phyloP scores from a whole-genome alignment of 768 basidiomycete genomes.

The Ramaria sp. region DNA sequence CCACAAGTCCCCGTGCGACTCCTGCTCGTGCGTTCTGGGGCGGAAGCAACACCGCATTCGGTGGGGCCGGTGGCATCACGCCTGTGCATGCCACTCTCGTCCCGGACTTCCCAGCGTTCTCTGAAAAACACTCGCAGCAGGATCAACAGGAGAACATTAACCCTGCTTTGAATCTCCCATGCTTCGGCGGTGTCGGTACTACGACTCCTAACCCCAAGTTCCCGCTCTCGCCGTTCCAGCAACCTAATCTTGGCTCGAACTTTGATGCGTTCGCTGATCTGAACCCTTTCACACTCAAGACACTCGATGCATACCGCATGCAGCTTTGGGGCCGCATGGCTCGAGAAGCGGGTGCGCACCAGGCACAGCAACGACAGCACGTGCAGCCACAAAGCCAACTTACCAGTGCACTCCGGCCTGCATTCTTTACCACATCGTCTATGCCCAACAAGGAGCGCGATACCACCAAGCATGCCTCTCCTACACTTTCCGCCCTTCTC shows the following conservation, averaged over 20 bases:
- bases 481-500: slow-evolving; percentile 19
- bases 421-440: slow-evolving; percentile 17
- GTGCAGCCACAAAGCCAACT: slow-evolving; percentile 20
- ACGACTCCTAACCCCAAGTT: background rate
- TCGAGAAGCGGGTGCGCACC: slow-evolving; percentile 44
- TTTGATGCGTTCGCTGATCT: slow-evolving; percentile 74
- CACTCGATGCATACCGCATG: slow-evolving; percentile 78
- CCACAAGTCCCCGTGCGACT: slow-evolving; percentile 42
- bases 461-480: background rate
- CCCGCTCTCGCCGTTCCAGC: slow-evolving; percentile 13
- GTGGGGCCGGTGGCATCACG: slow-evolving; percentile 51
- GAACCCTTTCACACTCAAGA: slow-evolving; percentile 83
- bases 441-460: background rate
- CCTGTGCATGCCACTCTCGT: slow-evolving; percentile 79
- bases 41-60: slow-evolving; percentile 32
- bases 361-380: slow-evolving; percentile 18
- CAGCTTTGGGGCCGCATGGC: slow-evolving; percentile 91
- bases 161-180: slow-evolving; percentile 44
- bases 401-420: slow-evolving; percentile 30
- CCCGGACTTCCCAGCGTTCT: slow-evolving; percentile 45
- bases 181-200: slow-evolving; percentile 4
- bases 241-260: slow-evolving; percentile 24
- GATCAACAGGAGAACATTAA: slow-evolving; percentile 66
- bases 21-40: slow-evolving; percentile 68
- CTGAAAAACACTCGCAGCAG: slow-evolving; percentile 13